A percentile compares a stretch with the other conserved stretches of the same genome.
Conservation (phyloP, 345 rosid genomes). For the Aquilaria yunnanensis region DNA sequence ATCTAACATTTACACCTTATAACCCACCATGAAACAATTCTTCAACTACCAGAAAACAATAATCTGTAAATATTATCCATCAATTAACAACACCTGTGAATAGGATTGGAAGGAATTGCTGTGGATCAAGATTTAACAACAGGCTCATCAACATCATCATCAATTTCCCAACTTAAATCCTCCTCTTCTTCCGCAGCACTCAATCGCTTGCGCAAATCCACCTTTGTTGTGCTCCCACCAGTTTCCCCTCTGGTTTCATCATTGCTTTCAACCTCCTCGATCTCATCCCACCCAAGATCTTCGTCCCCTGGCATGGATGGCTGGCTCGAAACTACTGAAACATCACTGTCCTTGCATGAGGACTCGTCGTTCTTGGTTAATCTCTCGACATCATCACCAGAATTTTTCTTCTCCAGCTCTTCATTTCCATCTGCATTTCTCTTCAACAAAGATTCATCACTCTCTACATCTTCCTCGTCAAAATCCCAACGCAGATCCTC, state of each 20-base stretch:
- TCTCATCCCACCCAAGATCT: conserved; percentile 81
- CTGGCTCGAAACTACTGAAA: conserved; percentile 60
- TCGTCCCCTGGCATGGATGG: conserved; percentile 45
- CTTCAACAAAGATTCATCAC: conserved; percentile 4
- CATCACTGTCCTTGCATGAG: conserved; percentile 54
- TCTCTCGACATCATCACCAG: conserved; percentile 7
- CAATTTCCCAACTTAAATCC: conserved; percentile 82
- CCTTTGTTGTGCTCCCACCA: conserved; percentile 19
- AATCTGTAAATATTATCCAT: not conserved
- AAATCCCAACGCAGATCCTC: conserved; percentile 85
- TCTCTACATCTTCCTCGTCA: conserved; percentile 39
- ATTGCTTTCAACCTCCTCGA: conserved; percentile 53
- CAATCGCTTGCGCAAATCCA: conserved; percentile 43
- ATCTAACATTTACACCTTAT: too few relatives aligned
- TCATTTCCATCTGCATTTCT: conserved; percentile 6
- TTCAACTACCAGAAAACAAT: not conserved
- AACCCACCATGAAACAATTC: not conserved
- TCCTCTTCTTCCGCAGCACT: conserved; percentile 54
- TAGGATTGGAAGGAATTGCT: not conserved
- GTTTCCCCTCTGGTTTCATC: conserved; percentile 30
- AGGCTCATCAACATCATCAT: conserved; percentile 42
- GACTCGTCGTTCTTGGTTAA: conserved; percentile 19
- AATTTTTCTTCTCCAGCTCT: not conserved
- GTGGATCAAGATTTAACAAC: conserved; percentile 17
- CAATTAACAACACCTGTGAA: too few relatives aligned